phyloP scores from a whole-genome alignment of 306 rosid species.

The Begonia masoniana region DNA sequence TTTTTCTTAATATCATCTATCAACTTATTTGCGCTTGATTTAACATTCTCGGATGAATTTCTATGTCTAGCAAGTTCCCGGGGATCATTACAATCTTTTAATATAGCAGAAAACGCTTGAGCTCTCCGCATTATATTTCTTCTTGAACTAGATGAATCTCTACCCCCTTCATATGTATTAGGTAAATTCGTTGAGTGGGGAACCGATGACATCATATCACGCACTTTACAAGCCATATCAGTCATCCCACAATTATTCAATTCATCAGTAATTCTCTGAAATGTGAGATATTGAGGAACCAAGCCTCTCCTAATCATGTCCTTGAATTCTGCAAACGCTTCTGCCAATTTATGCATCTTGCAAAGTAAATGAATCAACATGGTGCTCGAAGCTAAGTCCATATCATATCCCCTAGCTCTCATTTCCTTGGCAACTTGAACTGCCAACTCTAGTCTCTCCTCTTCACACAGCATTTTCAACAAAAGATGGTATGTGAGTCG shows the following conservation, averaged over 20 bases:
- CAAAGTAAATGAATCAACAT: constrained; percentile 68
- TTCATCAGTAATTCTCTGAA: constrained; percentile 45
- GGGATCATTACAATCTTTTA: constrained; percentile 55
- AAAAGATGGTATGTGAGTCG: constrained; percentile 73
- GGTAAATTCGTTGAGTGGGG: constrained; percentile 66
- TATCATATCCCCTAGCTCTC: constrained; percentile 62
- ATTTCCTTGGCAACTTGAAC: constrained; percentile 75
- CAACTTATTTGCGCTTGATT: constrained; percentile 32
- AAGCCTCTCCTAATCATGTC: constrained; percentile 74
- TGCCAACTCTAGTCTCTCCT: constrained; percentile 59
- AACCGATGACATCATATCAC: constrained; percentile 60
- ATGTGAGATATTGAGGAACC: constrained; percentile 80
- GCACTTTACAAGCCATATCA: constrained; percentile 46
- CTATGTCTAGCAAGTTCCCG: constrained; percentile 39
- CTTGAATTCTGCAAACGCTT: constrained; percentile 59
- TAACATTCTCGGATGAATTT: constrained; percentile 28
- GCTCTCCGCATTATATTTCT: constrained; percentile 60
- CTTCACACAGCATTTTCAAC: constrained; percentile 83
- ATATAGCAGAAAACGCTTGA: constrained; percentile 53
- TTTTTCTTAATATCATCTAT: constrained; percentile 37
- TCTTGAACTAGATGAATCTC: constrained; percentile 29
- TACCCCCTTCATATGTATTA: constrained; percentile 34
- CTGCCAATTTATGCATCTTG: constrained; percentile 58
- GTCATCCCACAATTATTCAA: constrained; percentile 48
- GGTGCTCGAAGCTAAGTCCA: constrained; percentile 75